Evolutionary conservation across 2,329 filamentous ascomycete genomes (phyloP).

Genomic region (Pseudomassariella vexata): DNA sequence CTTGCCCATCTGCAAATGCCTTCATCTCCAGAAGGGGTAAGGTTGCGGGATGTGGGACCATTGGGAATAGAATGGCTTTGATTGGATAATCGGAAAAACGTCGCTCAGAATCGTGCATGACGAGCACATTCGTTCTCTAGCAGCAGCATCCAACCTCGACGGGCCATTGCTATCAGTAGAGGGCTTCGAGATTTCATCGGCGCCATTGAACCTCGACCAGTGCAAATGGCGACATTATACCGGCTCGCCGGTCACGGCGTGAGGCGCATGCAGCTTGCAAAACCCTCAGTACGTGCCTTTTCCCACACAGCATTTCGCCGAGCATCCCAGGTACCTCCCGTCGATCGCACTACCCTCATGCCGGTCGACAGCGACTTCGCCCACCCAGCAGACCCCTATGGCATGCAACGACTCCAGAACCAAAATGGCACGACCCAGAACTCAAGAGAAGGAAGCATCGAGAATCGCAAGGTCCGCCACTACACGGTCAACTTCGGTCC

Average conservation of each 20-base stretch:
- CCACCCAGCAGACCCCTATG: slow-evolving; percentile 42
- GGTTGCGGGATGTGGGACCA: too few relatives aligned
- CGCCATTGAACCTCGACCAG: slow-evolving; percentile 23
- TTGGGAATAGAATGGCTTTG: not conserved
- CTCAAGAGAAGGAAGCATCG: slow-evolving; percentile 41
- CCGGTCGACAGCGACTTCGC: slow-evolving; percentile 61
- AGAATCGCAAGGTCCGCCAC: slow-evolving; percentile 83
- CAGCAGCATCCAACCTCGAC: slow-evolving; percentile 6
- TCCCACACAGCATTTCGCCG: slow-evolving; percentile 59
- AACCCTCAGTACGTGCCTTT: slow-evolving; percentile 38
- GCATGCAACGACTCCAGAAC: slow-evolving; percentile 36
- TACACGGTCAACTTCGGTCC: slow-evolving; percentile 99
- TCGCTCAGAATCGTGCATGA: slow-evolving; percentile 1
- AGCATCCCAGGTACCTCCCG: slow-evolving; percentile 51
- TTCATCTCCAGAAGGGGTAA: too few relatives aligned
- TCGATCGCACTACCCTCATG: slow-evolving; percentile 56
- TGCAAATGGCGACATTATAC: slow-evolving; percentile 64
- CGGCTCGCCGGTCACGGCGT: slow-evolving; percentile 67
- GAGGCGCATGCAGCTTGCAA: slow-evolving; percentile 49
- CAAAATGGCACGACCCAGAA: slow-evolving; percentile 37
- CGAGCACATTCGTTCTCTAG: slow-evolving; percentile 7
- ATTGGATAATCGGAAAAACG: not conserved
- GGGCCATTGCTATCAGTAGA: slow-evolving; percentile 4
- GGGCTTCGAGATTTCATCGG: slow-evolving; percentile 5
- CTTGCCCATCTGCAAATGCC: too few relatives aligned